These are phyloP conservation scores for Sparassis latifolia DNA, from an alignment of 1,284 basidiomycete genomes.

Conservation along the genomic window DNA sequence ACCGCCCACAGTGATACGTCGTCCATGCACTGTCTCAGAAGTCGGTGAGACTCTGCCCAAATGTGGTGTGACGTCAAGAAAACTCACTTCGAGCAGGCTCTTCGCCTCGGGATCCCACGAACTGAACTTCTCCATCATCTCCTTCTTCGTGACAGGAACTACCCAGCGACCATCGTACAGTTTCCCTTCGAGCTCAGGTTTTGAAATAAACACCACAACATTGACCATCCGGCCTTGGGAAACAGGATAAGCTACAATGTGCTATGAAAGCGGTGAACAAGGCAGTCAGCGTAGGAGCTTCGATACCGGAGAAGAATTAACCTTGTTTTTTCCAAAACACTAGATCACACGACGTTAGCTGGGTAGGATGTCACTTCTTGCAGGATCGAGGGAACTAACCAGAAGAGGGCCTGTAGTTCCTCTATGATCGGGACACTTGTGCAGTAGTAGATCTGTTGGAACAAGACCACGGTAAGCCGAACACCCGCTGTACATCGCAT, in stretches of 20 bases:
- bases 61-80: no score
- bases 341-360: not conserved
- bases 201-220: slow-evolving; percentile 38
- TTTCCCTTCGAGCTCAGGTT: slow-evolving; percentile 34
- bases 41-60: slow-evolving; percentile 8
- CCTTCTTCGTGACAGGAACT: slow-evolving; percentile 22
- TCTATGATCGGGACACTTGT: slow-evolving; percentile 6
- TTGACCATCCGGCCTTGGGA: slow-evolving; percentile 39
- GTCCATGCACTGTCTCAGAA: slow-evolving; percentile 22
- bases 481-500: slow-evolving; percentile 13
- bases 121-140: slow-evolving; percentile 30
- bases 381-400: not conserved
- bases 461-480: slow-evolving; percentile 13
- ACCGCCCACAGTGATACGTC: slow-evolving; percentile 22
- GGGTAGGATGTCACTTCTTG: not conserved
- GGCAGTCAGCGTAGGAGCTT: not conserved
- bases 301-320: not conserved
- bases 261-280: slow-evolving; percentile 22
- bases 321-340: slow-evolving; percentile 12
- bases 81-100: slow-evolving; percentile 36
- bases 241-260: slow-evolving; percentile 44
- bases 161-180: slow-evolving; percentile 14
- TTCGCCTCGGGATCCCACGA: slow-evolving; percentile 44
- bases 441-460: slow-evolving; percentile 1
- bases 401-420: not conserved